phyloP scores from a whole-genome alignment of 2,329 filamentous ascomycete genomes.

The Tolypocladium pustulatum region DNA sequence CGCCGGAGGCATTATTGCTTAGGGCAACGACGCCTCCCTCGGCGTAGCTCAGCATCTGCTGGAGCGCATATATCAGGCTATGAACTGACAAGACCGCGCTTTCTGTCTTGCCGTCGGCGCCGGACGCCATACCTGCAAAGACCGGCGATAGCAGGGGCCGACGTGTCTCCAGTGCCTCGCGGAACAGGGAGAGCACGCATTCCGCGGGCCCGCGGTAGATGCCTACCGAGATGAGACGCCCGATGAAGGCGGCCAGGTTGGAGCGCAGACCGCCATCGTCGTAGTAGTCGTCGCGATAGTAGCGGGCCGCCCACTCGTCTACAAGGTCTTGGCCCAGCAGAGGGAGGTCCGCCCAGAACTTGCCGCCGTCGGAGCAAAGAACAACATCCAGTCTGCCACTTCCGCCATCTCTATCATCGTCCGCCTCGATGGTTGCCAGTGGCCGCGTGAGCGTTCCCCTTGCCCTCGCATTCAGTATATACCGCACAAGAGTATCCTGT shows the following conservation, averaged over 20 bases:
- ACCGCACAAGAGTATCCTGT: conserved; percentile 1
- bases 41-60: not conserved
- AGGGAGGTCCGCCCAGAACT: conserved; percentile 1
- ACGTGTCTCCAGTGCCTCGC: not conserved
- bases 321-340: not conserved
- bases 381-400: not conserved
- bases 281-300: not conserved
- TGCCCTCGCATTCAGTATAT: not conserved
- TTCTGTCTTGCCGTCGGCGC: not conserved
- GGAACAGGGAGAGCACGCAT: not conserved
- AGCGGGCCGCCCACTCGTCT: not conserved
- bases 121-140: not conserved
- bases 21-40: not conserved
- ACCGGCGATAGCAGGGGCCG: not conserved
- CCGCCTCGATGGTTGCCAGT: not conserved
- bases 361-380: conserved; percentile 1
- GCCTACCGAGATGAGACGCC: not conserved
- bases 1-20: not conserved
- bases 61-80: not conserved
- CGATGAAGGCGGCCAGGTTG: not conserved
- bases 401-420: not conserved
- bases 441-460: not conserved
- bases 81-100: not conserved
- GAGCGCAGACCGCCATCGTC: not conserved
- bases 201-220: not conserved